Conservation (phyloP, 495 filamentous ascomycete species). For the Penicillium turbatum region DNA sequence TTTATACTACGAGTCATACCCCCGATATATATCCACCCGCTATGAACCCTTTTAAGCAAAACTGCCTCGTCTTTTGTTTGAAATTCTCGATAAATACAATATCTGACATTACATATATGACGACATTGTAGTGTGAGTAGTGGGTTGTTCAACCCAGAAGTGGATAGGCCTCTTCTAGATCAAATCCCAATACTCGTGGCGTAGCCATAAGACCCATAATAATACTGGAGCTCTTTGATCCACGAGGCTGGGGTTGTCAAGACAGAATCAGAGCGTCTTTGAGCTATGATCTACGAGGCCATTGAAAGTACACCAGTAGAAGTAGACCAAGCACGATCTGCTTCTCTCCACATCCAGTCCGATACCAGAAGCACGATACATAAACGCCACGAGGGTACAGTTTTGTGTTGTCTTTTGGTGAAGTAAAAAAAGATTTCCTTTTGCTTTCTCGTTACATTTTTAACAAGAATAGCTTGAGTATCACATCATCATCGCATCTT, state of each 20-base stretch:
- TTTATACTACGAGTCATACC: too few species aligned
- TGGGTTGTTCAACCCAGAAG: neutral
- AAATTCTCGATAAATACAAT: too few species aligned
- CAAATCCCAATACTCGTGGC: neutral
- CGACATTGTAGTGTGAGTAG: neutral
- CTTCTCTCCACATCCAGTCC: neutral
- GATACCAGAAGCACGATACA: neutral
- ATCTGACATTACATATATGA: neutral
- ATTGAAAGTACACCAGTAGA: neutral
- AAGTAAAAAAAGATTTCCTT: conserved; percentile 29
- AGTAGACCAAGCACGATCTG: neutral
- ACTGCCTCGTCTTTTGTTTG: too few species aligned
- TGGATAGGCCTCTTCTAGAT: neutral
- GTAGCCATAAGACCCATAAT: conserved; percentile 7
- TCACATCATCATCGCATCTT: conserved; percentile 35
- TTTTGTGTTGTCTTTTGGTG: conserved; percentile 17
- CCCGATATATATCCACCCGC: too few species aligned
- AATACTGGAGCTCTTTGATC: neutral
- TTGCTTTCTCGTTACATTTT: conserved; percentile 31
- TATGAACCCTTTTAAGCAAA: too few species aligned
- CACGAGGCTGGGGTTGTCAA: neutral
- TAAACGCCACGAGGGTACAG: neutral
- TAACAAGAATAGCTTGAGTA: conserved; percentile 34
- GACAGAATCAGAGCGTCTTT: neutral
- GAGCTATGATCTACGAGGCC: neutral